Percentiles rank a stretch among this genome's conserved stretches.
These are phyloP conservation scores for Limtongia smithiae DNA, from an alignment of 805 yeast genomes.

Conservation along the genomic window DNA sequence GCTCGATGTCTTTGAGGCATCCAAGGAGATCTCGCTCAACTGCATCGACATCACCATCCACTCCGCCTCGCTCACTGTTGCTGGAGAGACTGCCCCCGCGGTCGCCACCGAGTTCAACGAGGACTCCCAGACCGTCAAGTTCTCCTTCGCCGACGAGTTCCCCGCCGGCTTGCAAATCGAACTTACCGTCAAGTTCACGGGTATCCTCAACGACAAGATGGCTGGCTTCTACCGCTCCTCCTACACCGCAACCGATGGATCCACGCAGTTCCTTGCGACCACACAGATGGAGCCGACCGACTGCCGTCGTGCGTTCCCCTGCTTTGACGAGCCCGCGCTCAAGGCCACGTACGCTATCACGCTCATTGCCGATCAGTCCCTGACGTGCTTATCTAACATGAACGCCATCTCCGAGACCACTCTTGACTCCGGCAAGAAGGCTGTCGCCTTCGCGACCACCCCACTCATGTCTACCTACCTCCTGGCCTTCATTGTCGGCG, in stretches of 20 bases:
- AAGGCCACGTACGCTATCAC: constrained; percentile 63
- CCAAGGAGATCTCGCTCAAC: constrained; percentile 54
- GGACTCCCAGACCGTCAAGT: constrained; percentile 60
- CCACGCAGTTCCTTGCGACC: constrained; percentile 56
- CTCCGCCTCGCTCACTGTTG: constrained; percentile 37
- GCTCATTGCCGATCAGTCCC: constrained; percentile 49
- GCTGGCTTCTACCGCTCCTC: constrained; percentile 59
- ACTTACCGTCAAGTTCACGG: constrained; percentile 53
- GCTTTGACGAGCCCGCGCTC: constrained; percentile 67
- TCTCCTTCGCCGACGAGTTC: constrained; percentile 49
- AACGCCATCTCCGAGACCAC: constrained; percentile 46
- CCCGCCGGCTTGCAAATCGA: constrained; percentile 42
- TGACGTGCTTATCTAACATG: constrained; percentile 67
- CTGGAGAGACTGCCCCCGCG: constrained; percentile 29
- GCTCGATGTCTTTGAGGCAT: constrained; percentile 44
- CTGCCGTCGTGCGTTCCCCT: constrained; percentile 75
- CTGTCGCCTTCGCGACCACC: constrained; percentile 57
- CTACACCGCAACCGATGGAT: constrained; percentile 53
- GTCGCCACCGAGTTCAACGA: constrained; percentile 40
- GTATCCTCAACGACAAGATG: constrained; percentile 55
- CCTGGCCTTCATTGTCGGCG: constrained; percentile 71
- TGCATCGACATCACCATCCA: constrained; percentile 61
- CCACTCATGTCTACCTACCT: constrained; percentile 71
- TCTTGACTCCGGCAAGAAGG: constrained; percentile 42
- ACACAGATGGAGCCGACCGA: constrained; percentile 76